Evolutionary conservation across 2,329 filamentous ascomycete genomes (phyloP).

Genomic region (Lecanoromycetidae sp.): DNA sequence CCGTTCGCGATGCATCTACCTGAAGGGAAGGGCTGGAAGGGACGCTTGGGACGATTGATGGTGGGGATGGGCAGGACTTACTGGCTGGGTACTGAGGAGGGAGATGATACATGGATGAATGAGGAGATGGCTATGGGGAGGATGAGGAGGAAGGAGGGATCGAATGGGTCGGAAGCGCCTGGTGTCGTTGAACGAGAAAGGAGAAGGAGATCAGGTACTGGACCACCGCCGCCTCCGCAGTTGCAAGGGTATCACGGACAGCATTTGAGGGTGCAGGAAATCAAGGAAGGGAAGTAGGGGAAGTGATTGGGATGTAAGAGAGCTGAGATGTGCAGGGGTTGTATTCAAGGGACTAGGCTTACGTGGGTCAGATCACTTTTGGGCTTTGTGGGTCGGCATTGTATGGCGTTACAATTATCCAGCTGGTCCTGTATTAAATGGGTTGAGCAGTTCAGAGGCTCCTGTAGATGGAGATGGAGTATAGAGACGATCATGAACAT

Average conservation of each 20-base stretch:
- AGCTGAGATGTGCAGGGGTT: no score
- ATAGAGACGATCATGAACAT: no score
- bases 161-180: constrained; percentile 33
- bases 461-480: no score
- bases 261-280: constrained; percentile 16
- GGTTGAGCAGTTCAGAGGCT: no score
- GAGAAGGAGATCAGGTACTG: constrained; percentile 35
- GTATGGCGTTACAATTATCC: no score
- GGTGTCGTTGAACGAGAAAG: constrained; percentile 44
- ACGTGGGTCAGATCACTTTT: no score
- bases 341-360: no score
- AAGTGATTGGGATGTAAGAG: no score
- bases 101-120: constrained; percentile 55
- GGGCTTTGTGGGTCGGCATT: no score
- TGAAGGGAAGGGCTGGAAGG: constrained; percentile 69
- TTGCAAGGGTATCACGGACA: constrained; percentile 14
- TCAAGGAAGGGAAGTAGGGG: constrained; percentile 12
- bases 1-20: constrained; percentile 57
- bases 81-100: constrained; percentile 59
- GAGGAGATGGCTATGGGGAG: constrained; percentile 49
- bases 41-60: constrained; percentile 68
- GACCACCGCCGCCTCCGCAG: constrained; percentile 23
- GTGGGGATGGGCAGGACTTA: constrained; percentile 61
- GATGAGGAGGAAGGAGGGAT: constrained; percentile 27
- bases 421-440: no score